Percentiles rank a stretch among this genome's conserved stretches.
Conservation (phyloP, 2,329 filamentous ascomycete species). For the Colletotrichum sp. region DNA sequence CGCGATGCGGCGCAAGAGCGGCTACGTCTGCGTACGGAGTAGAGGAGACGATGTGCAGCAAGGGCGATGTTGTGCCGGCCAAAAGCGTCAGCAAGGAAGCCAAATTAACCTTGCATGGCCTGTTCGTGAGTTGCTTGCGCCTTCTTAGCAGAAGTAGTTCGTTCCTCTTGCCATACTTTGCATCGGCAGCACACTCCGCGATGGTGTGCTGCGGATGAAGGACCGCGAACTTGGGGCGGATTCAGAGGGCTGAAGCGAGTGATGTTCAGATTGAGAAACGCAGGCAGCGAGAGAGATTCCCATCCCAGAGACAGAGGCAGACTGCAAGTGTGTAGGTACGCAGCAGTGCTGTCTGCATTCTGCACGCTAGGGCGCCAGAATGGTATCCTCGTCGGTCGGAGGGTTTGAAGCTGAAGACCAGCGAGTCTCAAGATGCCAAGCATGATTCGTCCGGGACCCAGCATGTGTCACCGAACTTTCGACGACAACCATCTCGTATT, state of each 20-base stretch:
- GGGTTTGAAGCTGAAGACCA: slow-evolving; percentile 15
- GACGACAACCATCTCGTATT: slow-evolving; percentile 8
- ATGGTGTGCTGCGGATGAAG: background rate
- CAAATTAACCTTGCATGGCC: slow-evolving; percentile 11
- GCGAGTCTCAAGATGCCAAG: slow-evolving; percentile 20
- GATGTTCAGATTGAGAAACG: slow-evolving; percentile 17
- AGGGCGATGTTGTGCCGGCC: background rate
- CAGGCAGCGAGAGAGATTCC: background rate
- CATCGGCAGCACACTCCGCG: background rate
- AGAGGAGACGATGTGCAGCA: background rate
- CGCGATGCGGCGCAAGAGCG: background rate
- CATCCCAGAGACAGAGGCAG: background rate
- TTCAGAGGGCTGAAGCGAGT: slow-evolving; percentile 7
- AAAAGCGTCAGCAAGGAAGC: background rate
- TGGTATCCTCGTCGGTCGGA: background rate
- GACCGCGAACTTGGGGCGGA: slow-evolving; percentile 4
- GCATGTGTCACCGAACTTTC: slow-evolving; percentile 13
- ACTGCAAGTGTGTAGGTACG: background rate
- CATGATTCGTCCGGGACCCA: slow-evolving; percentile 1
- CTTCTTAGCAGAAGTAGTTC: background rate
- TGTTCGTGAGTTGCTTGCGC: background rate
- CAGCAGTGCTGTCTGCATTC: background rate
- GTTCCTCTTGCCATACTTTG: background rate
- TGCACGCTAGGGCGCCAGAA: background rate
- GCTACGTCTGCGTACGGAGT: background rate